Evolutionary conservation across 495 filamentous ascomycete species (phyloP).

Genomic region (Penicillium odoratum): DNA sequence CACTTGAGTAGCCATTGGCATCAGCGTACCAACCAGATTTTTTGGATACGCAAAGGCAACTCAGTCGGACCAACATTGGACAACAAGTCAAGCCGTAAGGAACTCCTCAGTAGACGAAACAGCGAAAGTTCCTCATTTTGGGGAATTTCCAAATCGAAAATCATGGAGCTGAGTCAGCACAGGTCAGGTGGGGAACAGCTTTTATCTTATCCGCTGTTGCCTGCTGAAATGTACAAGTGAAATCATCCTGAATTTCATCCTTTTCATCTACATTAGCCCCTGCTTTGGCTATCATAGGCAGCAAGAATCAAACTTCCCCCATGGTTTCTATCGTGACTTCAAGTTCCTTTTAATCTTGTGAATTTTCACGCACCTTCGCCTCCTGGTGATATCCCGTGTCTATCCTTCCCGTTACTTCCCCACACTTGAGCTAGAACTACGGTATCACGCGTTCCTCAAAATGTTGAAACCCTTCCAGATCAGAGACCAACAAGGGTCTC

Average conservation of each 20-base stretch:
- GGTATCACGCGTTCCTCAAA: conserved; percentile 1
- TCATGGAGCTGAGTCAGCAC: conserved; percentile 15
- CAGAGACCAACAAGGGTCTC: conserved; percentile 34
- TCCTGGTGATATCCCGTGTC: conserved; percentile 2
- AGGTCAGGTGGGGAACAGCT: conserved; percentile 17
- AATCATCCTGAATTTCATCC: conserved; percentile 4
- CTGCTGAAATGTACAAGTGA: conserved; percentile 9
- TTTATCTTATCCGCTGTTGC: conserved; percentile 28
- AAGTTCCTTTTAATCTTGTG: neutral
- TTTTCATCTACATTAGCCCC: conserved; percentile 1
- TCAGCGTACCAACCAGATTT: conserved; percentile 6
- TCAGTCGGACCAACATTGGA: conserved; percentile 1
- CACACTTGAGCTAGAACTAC: conserved; percentile 5
- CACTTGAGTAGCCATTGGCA: conserved; percentile 28
- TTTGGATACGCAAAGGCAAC: neutral
- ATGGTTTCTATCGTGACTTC: conserved; percentile 8
- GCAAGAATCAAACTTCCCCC: conserved; percentile 9
- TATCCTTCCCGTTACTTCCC: conserved; percentile 15
- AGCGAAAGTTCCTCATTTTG: neutral
- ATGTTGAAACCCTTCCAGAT: conserved; percentile 50
- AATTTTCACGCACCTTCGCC: neutral
- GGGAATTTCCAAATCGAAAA: neutral
- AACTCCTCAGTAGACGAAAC: neutral
- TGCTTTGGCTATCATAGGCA: conserved; percentile 11
- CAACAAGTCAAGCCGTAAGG: neutral